These are phyloP conservation scores for Ambispora gerdemannii DNA, from an alignment of 192 early-diverging fungal species.

Conservation along the genomic window DNA sequence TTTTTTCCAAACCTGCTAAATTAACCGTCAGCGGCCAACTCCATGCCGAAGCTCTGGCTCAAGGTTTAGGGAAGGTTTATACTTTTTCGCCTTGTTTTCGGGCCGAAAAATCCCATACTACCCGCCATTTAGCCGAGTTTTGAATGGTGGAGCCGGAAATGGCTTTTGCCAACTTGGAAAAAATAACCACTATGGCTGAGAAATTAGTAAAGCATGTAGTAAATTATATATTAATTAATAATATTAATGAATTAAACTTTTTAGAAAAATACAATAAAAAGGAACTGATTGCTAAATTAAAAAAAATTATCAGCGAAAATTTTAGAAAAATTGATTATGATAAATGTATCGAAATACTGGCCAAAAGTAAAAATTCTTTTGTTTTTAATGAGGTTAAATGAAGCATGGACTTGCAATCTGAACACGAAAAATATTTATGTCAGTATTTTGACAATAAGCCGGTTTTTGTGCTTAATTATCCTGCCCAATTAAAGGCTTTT, in stretches of 20 bases:
- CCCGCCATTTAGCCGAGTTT: constrained; percentile 45
- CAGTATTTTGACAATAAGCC: constrained; percentile 62
- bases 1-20: constrained; percentile 9
- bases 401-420: constrained; percentile 74
- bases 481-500: constrained; percentile 75
- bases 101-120: constrained; percentile 21
- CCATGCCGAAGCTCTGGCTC: constrained; percentile 11
- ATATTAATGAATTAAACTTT: too few relatives aligned
- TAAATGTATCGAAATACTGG: constrained; percentile 69
- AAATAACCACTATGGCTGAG: constrained; percentile 70
- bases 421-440: constrained; percentile 85
- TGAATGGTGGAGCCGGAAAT: constrained; percentile 93
- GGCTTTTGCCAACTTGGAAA: constrained; percentile 60
- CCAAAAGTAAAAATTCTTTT: constrained; percentile 51
- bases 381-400: constrained; percentile 68
- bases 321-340: too few relatives aligned
- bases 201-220: constrained; percentile 56
- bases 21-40: constrained; percentile 23
- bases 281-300: too few relatives aligned
- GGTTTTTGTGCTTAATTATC: constrained; percentile 89
- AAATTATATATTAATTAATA: constrained; percentile 51
- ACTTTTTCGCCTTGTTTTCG: constrained; percentile 19
- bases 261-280: too few relatives aligned
- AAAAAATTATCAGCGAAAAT: too few relatives aligned
- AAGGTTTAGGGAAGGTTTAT: constrained; percentile 21